Evolutionary conservation across 2,329 filamentous ascomycete genomes (phyloP), one percentile per base, ranked within the genome.

Genomic region (Ascochyta koolunga): DNA sequence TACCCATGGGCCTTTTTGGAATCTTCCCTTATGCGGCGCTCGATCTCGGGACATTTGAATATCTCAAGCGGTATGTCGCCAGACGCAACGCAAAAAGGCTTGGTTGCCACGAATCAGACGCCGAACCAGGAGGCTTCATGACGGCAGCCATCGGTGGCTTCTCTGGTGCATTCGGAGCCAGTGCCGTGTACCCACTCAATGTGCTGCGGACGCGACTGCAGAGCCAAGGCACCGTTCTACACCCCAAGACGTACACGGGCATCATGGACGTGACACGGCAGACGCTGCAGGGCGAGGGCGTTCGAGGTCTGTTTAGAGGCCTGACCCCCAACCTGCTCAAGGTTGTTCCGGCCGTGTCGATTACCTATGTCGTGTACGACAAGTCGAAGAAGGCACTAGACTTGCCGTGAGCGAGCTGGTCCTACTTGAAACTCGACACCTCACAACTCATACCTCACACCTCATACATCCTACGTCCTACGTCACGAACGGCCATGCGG

Each of bases 11-110:
- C 15, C 82, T 99, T 4, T 79, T 97, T 44, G 95, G 95, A 72
- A 97, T 98, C 87, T 99, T 99, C 68, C 95, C 95, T 0, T 99
- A 98, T 74, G 93, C 92, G 36, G 95, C 95, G 43, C 96, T 99
- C 70, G 95, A 99, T 71, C 88, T 99, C 68, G 91, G 91, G 61
- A 96, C 91, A 0, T 99, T 98, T 69, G 95, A 99, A 77, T 86
- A 95, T 56, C 83, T 97, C 58, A 99, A 99, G 77, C 86, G 84
- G 41, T 82, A 82, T 7, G 86, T 96, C 60, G 84, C 89, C 29
- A 78, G 78, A 4, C 87, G 88, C 60, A 89, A 91, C 68, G 89
- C 91, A 11, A 86, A 84, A 53, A 77, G 82, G 29, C 77, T 84
- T 9, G 86, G 87, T 37, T 87, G 90, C 61, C 90, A 96, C 73